These are phyloP conservation scores for Calamus simplicifolius DNA, from an alignment of 176 grass and related monocot genomes.

Conservation along the genomic window DNA sequence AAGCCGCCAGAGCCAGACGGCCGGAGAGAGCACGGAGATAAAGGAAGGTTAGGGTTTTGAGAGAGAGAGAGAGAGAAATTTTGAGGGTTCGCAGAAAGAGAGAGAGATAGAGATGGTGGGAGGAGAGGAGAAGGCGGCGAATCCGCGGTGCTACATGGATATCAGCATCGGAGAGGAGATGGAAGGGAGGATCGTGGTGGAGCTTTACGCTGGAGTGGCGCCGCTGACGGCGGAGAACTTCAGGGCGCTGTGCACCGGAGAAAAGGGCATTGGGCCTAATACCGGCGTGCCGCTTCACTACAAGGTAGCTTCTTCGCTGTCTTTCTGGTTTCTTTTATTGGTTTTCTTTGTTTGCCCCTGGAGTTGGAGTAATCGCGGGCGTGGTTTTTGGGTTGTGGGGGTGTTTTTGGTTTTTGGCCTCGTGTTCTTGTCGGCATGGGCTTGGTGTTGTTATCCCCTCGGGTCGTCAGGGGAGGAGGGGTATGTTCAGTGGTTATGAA, in stretches of 20 bases:
- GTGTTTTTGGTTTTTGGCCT: too few species aligned
- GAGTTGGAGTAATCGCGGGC: neutral
- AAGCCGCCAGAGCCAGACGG: too few species aligned
- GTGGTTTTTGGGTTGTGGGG: neutral
- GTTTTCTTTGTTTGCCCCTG: slow-evolving; percentile 8
- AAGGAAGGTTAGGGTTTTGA: too few species aligned
- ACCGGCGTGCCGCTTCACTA: slow-evolving; percentile 65
- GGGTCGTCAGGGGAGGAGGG: slow-evolving; percentile 1
- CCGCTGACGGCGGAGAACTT: slow-evolving; percentile 88
- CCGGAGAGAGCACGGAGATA: too few species aligned
- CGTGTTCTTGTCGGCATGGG: neutral
- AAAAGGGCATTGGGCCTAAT: slow-evolving; percentile 53
- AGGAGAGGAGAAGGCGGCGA: slow-evolving; percentile 19
- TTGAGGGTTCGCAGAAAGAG: neutral
- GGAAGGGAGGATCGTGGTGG: slow-evolving; percentile 83
- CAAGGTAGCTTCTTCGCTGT: slow-evolving; percentile 35
- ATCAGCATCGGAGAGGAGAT: slow-evolving; percentile 75
- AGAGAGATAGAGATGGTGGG: slow-evolving; percentile 23
- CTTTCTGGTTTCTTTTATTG: neutral
- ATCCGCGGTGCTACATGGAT: slow-evolving; percentile 77
- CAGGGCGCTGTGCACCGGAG: slow-evolving; percentile 85
- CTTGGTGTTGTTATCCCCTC: slow-evolving; percentile 8
- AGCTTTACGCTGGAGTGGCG: slow-evolving; percentile 60
- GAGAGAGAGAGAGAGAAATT: too few species aligned
- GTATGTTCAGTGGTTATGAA: slow-evolving; percentile 17